phyloP scores from a whole-genome alignment of 805 yeast genomes.

The Clavispora asparagi region DNA sequence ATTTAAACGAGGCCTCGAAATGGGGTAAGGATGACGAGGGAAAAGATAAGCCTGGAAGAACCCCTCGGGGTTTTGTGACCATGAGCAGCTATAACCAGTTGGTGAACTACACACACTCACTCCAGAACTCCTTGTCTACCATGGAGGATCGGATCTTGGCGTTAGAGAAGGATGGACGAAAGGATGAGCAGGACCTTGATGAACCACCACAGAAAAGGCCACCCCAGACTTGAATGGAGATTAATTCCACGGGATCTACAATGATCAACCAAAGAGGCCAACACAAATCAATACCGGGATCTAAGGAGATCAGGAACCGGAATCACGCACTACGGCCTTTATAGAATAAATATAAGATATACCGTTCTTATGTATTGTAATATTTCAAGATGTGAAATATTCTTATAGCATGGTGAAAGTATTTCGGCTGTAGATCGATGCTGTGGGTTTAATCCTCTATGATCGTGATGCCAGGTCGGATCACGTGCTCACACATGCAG shows the following conservation, averaged over 20 bases:
- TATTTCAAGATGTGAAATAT: too few relatives aligned
- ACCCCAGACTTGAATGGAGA: too few relatives aligned
- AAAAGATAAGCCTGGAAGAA: neutral
- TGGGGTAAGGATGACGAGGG: neutral
- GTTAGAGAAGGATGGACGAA: neutral
- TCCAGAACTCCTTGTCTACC: constrained; percentile 21
- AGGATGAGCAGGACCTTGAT: neutral
- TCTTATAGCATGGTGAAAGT: too few relatives aligned
- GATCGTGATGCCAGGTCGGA: neutral
- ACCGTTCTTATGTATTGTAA: too few relatives aligned
- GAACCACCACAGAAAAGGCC: neutral
- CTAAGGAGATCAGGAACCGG: neutral
- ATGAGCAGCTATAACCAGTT: constrained; percentile 30
- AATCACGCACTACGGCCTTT: neutral
- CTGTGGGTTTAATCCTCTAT: neutral
- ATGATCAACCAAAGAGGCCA: neutral
- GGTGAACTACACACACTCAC: constrained; percentile 26
- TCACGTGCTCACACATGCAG: neutral
- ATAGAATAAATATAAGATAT: neutral
- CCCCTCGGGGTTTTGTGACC: constrained; percentile 14
- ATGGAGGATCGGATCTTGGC: constrained; percentile 8
- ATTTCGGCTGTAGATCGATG: too few relatives aligned
- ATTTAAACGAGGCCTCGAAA: too few relatives aligned
- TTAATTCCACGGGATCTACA: too few relatives aligned
- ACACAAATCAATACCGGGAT: neutral